Base-by-base conservation (phyloP, 2,329 filamentous ascomycete genomes). In the Bipolaris zeicola region DNA sequence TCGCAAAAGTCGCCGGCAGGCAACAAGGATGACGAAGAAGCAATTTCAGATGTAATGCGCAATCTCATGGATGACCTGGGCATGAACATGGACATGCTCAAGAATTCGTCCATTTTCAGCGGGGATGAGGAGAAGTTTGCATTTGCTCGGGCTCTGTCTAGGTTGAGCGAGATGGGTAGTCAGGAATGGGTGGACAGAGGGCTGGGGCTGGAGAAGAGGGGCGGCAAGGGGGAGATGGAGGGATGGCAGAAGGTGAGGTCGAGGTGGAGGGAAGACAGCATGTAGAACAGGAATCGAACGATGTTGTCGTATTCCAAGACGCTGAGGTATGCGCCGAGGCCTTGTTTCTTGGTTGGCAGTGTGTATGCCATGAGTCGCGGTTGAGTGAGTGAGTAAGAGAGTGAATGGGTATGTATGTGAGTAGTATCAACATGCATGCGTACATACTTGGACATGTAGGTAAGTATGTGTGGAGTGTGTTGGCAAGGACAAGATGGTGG, bases 51-150 rank as follows among this genome's bases (percentile, higher is more conserved):
- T 65, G 83, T 85, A 1, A 90, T 96, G 87, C 85, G 89, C 57
- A 87, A 86, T 69, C 83, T 96, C 69, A 90, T 96, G 85, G 92
- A 96, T 67, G 91, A 96, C 71, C 78, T 97, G 44, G 92, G 92
- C 37, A 85, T 92, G 79, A 93, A 89, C 67, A 93, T 95, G 79
- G 83, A 87, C 47, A 88, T 90, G 76, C 81, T 99, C 67, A 96
- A 96, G 80, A 88, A 88, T 64, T 92, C 89, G 39, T 91, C 85
- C 63, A 85, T 98, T 37, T 99, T 99, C 76, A 90, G 89, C 1
- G 95, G 95, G 38, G 95, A 97, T 56, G 95, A 99, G 79, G 95
- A 99, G 78, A 86, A 92, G 0, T 99, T 99, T 79, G 95, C 95
- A 0, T 99, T 99, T 80, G 92, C 92, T 22, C 82, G 95, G 51